Conservation (phyloP, 2,329 filamentous ascomycete genomes). For the Thermothelomyces thermophilus region DNA sequence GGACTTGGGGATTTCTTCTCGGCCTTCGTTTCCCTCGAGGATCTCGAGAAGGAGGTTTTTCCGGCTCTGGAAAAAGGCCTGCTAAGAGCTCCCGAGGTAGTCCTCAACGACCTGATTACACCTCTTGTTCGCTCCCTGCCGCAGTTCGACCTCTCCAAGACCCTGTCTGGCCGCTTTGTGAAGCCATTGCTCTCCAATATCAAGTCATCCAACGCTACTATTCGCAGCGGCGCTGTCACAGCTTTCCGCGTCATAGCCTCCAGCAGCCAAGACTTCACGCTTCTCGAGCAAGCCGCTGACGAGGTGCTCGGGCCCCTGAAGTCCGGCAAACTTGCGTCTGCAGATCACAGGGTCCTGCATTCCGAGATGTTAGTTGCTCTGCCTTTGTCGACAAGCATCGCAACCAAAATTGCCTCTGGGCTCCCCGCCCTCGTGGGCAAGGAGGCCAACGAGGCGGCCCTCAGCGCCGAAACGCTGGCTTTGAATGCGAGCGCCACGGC, state of each 20-base stretch:
- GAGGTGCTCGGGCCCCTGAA: conserved; percentile 78
- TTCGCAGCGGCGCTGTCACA: conserved; percentile 67
- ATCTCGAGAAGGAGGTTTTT: conserved; percentile 68
- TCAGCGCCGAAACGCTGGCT: conserved; percentile 67
- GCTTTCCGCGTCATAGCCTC: conserved; percentile 67
- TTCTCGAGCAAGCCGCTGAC: conserved; percentile 62
- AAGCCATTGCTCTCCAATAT: conserved; percentile 86
- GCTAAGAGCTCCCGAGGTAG: conserved; percentile 81
- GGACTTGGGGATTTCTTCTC: conserved; percentile 78
- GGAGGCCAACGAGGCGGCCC: conserved; percentile 80
- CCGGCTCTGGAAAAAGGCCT: conserved; percentile 84
- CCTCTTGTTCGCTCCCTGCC: conserved; percentile 67
- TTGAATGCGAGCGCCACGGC: conserved; percentile 59
- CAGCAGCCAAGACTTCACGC: conserved; percentile 50
- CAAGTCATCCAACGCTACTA: conserved; percentile 77
- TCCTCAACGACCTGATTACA: conserved; percentile 71
- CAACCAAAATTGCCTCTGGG: conserved; percentile 58
- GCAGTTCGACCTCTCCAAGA: conserved; percentile 67
- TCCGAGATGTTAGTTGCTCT: conserved; percentile 70
- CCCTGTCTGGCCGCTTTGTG: conserved; percentile 64
- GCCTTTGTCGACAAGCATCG: conserved; percentile 53
- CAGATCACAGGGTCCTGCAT: conserved; percentile 78
- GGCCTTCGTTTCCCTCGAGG: conserved; percentile 64
- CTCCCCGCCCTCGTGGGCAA: conserved; percentile 67
- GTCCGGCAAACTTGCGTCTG: conserved; percentile 71